A percentile compares a stretch with the other conserved stretches of the same genome.
phyloP scores from a whole-genome alignment of 306 rosid species.

The Cicer arietinum region DNA sequence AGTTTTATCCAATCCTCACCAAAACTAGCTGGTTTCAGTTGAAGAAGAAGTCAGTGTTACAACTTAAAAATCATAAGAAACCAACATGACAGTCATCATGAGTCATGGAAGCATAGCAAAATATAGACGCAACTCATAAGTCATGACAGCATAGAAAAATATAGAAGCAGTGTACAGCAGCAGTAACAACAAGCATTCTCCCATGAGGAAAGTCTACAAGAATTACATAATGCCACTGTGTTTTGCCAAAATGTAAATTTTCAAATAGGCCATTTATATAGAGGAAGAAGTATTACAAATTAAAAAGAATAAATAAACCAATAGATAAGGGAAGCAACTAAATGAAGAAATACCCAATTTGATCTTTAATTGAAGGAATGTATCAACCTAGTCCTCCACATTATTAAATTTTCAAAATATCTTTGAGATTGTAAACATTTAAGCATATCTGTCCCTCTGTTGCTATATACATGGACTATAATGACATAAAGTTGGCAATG shows the following conservation, averaged over 20 bases:
- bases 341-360: too few relatives aligned
- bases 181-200: neutral
- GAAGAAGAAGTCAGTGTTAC: constrained; percentile 14
- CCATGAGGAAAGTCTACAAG: neutral
- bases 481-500: too few relatives aligned
- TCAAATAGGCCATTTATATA: constrained; percentile 1
- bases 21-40: constrained; percentile 59
- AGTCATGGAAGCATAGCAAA: constrained; percentile 6
- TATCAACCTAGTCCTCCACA: too few relatives aligned
- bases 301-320: constrained; percentile 12
- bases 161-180: constrained; percentile 3
- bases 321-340: neutral
- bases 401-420: too few relatives aligned
- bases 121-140: constrained; percentile 8
- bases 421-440: too few relatives aligned
- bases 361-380: too few relatives aligned
- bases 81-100: constrained; percentile 1
- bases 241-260: neutral
- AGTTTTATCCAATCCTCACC: constrained; percentile 77
- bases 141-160: constrained; percentile 21
- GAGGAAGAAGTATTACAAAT: neutral
- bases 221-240: neutral
- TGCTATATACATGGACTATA: too few relatives aligned
- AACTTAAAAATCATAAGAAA: constrained; percentile 14
- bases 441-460: too few relatives aligned